A percentile compares a stretch with the other conserved stretches of the same genome.
phyloP scores from a whole-genome alignment of 2,329 filamentous ascomycete genomes.

The Ceratocystis lukuohia region DNA sequence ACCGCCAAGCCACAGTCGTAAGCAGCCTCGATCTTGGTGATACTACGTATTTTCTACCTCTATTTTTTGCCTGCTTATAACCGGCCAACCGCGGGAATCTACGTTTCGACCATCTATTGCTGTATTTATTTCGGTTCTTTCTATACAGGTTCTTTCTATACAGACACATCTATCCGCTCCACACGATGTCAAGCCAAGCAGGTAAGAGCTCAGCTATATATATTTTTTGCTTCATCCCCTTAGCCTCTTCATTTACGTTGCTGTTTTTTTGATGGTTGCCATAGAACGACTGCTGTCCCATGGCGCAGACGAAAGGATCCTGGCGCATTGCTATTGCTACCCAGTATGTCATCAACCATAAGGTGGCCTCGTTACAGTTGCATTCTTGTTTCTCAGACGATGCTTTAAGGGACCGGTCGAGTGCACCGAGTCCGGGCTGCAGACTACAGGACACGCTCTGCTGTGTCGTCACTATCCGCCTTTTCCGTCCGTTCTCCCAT shows the following conservation, averaged over 20 bases:
- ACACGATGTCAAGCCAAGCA: slow-evolving; percentile 18
- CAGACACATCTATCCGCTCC: neutral
- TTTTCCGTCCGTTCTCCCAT: neutral
- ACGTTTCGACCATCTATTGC: neutral
- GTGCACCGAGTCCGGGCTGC: neutral
- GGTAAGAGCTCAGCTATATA: slow-evolving; percentile 10
- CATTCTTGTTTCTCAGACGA: neutral
- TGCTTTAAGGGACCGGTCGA: neutral
- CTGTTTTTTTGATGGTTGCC: neutral
- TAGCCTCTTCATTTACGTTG: neutral
- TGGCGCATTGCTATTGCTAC: no score
- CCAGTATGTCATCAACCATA: neutral
- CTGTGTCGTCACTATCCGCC: no score
- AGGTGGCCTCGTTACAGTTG: neutral
- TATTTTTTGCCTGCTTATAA: neutral
- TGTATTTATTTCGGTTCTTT: neutral
- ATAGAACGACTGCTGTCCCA: neutral
- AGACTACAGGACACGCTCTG: no score
- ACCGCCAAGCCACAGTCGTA: neutral
- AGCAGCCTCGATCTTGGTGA: neutral
- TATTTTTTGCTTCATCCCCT: neutral
- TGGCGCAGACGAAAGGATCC: no score
- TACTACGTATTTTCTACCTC: neutral
- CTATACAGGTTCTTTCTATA: neutral
- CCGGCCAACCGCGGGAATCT: neutral